These are phyloP conservation scores for Fraxinus cuspidata DNA, from an alignment of 257 asterid genomes.

Conservation along the genomic window DNA sequence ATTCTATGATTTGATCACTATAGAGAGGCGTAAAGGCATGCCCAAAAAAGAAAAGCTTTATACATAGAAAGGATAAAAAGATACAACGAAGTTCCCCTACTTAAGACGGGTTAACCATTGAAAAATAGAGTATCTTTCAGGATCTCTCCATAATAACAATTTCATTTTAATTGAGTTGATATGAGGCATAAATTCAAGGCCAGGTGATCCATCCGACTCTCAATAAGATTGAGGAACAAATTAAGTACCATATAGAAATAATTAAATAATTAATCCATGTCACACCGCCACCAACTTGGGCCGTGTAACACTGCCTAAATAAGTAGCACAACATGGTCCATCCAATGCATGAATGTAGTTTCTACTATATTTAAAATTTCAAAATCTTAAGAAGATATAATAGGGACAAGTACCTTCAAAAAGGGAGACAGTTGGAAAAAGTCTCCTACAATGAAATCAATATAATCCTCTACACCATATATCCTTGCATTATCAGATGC, in stretches of 20 bases:
- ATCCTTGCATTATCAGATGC: slow-evolving; percentile 77
- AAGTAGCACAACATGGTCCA: background rate
- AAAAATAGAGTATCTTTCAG: background rate
- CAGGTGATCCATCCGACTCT: background rate
- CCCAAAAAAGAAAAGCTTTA: background rate
- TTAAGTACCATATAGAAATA: background rate
- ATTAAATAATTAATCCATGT: background rate
- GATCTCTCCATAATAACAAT: background rate
- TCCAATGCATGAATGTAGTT: background rate
- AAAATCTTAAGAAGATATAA: background rate
- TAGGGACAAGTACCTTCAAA: slow-evolving; percentile 54
- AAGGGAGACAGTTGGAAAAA: slow-evolving; percentile 80
- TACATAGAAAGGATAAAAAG: background rate
- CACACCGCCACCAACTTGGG: slow-evolving; percentile 1
- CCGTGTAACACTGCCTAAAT: background rate
- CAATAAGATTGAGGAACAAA: background rate
- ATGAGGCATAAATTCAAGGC: background rate
- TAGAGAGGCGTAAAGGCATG: background rate
- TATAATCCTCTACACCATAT: slow-evolving; percentile 77
- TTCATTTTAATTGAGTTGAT: background rate
- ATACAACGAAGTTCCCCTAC: background rate
- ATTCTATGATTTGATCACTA: too few species aligned
- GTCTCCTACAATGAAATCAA: slow-evolving; percentile 82
- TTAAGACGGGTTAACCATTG: background rate
- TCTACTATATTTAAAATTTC: background rate